Conservation (phyloP, 2,329 filamentous ascomycete species). For the Proliferodiscus dingleyae region DNA sequence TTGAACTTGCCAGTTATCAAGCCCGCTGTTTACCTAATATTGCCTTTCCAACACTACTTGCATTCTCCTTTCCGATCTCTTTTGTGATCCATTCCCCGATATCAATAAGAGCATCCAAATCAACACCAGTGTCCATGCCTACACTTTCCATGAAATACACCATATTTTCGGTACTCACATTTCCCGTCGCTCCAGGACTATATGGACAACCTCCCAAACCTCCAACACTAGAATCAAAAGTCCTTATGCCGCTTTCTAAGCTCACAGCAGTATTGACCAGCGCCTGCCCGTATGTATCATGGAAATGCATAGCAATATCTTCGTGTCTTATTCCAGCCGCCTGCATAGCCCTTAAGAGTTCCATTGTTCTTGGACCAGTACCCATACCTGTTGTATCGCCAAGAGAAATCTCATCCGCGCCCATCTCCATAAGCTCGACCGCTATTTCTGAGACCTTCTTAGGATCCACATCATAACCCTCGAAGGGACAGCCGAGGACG, state of each 20-base stretch:
- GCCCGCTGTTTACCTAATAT: constrained; percentile 43
- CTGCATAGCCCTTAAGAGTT: constrained; percentile 58
- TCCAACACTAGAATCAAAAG: constrained; percentile 74
- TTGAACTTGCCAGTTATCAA: background rate
- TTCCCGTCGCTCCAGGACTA: constrained; percentile 79
- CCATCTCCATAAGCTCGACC: constrained; percentile 70
- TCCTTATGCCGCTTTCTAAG: constrained; percentile 70
- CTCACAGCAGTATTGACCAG: constrained; percentile 76
- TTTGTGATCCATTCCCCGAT: constrained; percentile 69
- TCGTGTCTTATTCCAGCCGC: constrained; percentile 64
- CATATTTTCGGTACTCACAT: constrained; percentile 79
- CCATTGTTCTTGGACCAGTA: constrained; percentile 64
- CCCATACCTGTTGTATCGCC: constrained; percentile 92
- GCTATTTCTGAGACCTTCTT: constrained; percentile 62
- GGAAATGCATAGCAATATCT: constrained; percentile 78
- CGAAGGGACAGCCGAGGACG: constrained; percentile 75
- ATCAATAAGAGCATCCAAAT: constrained; percentile 60
- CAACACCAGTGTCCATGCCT: constrained; percentile 69
- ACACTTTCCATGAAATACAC: constrained; percentile 72
- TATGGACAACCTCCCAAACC: constrained; percentile 83
- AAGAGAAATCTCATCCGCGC: constrained; percentile 84
- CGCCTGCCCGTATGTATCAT: constrained; percentile 83
- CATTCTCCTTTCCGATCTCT: constrained; percentile 58
- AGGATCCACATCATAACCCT: constrained; percentile 60
- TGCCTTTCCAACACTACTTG: constrained; percentile 63